phyloP scores from a whole-genome alignment of 768 basidiomycete species.

The Hirschioporus abietinus region DNA sequence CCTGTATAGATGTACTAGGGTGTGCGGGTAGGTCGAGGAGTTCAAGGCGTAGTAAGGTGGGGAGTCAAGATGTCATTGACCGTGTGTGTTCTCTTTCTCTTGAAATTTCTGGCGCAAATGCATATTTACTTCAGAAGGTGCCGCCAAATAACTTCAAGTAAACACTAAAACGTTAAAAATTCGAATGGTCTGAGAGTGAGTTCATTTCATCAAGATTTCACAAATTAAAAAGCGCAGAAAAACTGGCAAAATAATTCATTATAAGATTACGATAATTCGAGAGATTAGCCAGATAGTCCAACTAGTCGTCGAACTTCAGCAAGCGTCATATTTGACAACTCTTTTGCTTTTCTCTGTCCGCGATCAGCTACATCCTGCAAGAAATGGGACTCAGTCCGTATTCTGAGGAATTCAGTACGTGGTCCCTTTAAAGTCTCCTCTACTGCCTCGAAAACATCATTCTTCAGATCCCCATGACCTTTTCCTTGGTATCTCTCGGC shows the following conservation, averaged over 20 bases:
- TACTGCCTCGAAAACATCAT: constrained; percentile 67
- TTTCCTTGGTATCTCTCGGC: constrained; percentile 47
- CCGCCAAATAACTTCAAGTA: neutral
- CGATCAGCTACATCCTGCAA: constrained; percentile 54
- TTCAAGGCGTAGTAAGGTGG: no score
- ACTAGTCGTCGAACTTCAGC: constrained; percentile 59
- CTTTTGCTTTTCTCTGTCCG: constrained; percentile 61
- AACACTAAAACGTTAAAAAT: neutral
- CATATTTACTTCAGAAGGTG: constrained; percentile 23
- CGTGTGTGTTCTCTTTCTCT: no score
- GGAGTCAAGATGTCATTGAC: neutral
- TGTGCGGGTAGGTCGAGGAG: neutral
- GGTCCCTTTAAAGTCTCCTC: constrained; percentile 62
- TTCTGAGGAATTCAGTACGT: constrained; percentile 59
- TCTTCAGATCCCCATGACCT: constrained; percentile 68
- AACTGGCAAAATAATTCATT: no score
- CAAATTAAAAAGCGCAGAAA: neutral
- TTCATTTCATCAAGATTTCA: neutral
- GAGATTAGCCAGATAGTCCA: constrained; percentile 36
- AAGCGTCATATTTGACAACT: constrained; percentile 60
- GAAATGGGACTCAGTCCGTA: constrained; percentile 56
- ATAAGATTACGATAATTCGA: neutral
- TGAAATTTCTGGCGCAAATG: neutral
- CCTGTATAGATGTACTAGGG: neutral
- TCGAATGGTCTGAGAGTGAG: neutral